Base-by-base conservation (phyloP, 1,284 basidiomycete genomes). In the Trametes sp. region DNA sequence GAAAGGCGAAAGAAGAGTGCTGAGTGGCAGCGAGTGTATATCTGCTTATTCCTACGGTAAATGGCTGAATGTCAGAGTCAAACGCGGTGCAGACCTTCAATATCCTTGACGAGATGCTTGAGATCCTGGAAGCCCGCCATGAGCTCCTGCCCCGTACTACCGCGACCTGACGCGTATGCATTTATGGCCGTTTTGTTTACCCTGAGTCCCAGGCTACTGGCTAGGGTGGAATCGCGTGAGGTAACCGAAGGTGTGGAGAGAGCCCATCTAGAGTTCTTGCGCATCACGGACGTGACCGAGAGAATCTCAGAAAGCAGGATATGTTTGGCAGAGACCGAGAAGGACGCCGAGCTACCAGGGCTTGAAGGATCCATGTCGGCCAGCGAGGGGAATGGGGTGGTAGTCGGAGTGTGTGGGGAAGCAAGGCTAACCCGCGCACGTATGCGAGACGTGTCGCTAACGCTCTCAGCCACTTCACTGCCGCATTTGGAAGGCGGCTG, bases 261-360 rank as follows among this genome's bases (percentile, higher is more conserved):
- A 16, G 95, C 90, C 95, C 95, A 97, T 54, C 95, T 88, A 52
- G 95, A 94, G 78, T 97, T 97, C 80, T 96, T 95, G 75, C 97
- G 93, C 94, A 99, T 98, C n/a, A 89, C 86, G 4, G 95, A 95
- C 44, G 95, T 98, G 69, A 99, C 93, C 13, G 94, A 85, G 59
- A 96, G 84, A 67, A 98, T 93, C 82, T 98, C 96, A 41, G 93
- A 89, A 65, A 90, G 85, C 28, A 97, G 76, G 50, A 96, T 86
- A 83, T 96, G 93, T 63, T 88, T 88, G 38, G 82, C 78, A 38
- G 89, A 85, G 55, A 88, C 81, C n/a, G 69, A 59, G 49, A 59
- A 54, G 35, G 46, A 36, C 21, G 16, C 21, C 19, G 50, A 48
- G 24, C 16, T 56, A 9, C 61, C 59, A 7, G 59, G 61, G 29